Percentiles rank a stretch among this genome's conserved stretches.
phyloP scores from a whole-genome alignment of 2,329 filamentous ascomycete species.

The Pseudogymnoascus sp. region DNA sequence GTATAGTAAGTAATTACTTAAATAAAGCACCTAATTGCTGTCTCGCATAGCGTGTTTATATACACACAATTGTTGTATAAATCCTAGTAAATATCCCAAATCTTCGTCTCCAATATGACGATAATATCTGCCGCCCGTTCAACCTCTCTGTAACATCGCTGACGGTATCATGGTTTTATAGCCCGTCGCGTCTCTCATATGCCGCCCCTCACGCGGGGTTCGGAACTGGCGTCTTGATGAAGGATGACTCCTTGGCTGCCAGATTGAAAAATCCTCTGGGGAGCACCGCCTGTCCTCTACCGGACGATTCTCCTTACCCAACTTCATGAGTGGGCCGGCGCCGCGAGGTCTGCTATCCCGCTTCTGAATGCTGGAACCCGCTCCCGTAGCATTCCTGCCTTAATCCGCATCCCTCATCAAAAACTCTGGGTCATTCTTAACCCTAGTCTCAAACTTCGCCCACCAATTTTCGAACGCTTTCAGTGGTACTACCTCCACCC shows the following conservation, averaged over 20 bases:
- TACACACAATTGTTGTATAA: neutral
- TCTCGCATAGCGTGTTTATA: neutral
- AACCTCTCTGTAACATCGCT: neutral
- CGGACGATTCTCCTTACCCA: neutral
- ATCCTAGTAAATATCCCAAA: neutral
- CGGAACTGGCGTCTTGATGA: neutral
- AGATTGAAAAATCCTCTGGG: neutral
- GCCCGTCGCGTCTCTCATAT: neutral
- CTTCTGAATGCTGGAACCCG: neutral
- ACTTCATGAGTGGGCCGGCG: neutral
- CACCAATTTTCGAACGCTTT: conserved; percentile 97
- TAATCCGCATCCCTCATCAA: conserved; percentile 60
- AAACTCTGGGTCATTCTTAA: conserved; percentile 81
- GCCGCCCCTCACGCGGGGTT: neutral
- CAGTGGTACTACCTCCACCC: conserved; percentile 82
- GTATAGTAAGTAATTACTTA: conserved; percentile 3
- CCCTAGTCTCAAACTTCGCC: conserved; percentile 83
- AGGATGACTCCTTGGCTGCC: neutral
- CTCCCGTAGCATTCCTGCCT: neutral
- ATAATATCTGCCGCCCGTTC: neutral
- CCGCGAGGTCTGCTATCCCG: neutral
- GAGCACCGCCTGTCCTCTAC: neutral
- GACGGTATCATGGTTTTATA: neutral
- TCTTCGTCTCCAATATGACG: neutral
- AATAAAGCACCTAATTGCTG: conserved; percentile 1